Base-by-base conservation (phyloP, 805 yeast genomes). In the Wickerhamiella domercqiae region DNA sequence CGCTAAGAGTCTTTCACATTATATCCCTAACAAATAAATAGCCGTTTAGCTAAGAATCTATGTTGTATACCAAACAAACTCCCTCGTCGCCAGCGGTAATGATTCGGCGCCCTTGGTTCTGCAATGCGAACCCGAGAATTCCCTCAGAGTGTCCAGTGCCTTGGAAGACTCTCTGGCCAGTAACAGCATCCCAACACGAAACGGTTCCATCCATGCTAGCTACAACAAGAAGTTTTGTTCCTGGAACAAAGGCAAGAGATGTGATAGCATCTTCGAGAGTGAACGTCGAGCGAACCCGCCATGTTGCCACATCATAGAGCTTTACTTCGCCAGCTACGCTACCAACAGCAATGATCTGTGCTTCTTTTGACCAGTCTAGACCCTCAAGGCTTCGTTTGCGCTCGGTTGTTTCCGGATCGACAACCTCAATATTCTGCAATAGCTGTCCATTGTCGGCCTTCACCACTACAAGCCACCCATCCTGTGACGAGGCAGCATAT, bases 51-150 rank as follows among this genome's bases (percentile, higher is more conserved):
- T 24, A 9, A 24, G 26, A 13, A 24, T 9, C 26, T 24, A 24
- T 24, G 32, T 47, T 36, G 49, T 74, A 84, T 7, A 87, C 71
- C 46, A 87, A 63, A 9, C 93, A 73, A 22, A 90, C 95, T 47
- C 94, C 94, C 58, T 90, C 98, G 56, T 90, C 98, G 46, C 96
- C 96, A 11, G 95, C 98, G 16, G 96, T 82, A 26, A 84, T 68
- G 32, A 90, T 52, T 54, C 76, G 75, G 36, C 68, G 66, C 20
- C 83, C 87, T 33, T 70, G 61, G 29, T 71, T 74, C 40, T 74
- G 70, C 31, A 77, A 53, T 15, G 78, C 74, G 54, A 90, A 87
- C 50, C 83, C 96, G 45, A 90, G 67, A 15, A 90, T 75, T 44
- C 97, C 97, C 79, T 81, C 80, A 58, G 78, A 79, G 57, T 90